Conservation (phyloP, 345 rosid genomes). For the Diplotaxis tenuifolia region DNA sequence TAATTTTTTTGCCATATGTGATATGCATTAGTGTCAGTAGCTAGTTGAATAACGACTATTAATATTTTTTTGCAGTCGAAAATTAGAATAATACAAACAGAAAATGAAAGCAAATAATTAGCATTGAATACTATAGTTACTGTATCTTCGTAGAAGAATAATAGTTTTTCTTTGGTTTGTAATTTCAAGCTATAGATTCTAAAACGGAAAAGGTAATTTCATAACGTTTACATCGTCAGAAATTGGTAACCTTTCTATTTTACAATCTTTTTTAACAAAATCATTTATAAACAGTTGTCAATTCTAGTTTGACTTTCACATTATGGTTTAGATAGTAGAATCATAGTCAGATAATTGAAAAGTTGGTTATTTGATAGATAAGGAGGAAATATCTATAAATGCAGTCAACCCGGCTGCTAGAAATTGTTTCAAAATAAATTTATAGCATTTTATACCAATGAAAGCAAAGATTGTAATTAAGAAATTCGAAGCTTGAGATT, state of each 20-base stretch:
- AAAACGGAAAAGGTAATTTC: too few species aligned
- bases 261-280: too few species aligned
- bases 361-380: conserved; percentile 27
- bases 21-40: background rate
- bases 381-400: conserved; percentile 23
- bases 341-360: background rate
- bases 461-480: background rate
- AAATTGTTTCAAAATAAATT: background rate
- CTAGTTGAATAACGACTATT: background rate
- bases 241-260: too few species aligned
- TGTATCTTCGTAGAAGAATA: background rate
- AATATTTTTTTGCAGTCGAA: background rate
- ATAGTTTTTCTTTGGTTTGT: background rate
- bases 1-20: background rate
- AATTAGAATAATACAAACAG: background rate
- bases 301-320: conserved; percentile 11
- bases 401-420: conserved; percentile 32
- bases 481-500: background rate
- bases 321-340: conserved; percentile 11
- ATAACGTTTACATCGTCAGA: too few species aligned
- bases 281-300: background rate
- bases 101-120: background rate
- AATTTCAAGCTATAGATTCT: too few species aligned
- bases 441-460: background rate
- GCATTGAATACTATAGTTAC: background rate